A percentile compares a stretch with the other conserved stretches of the same genome.
These are phyloP conservation scores for Fusarium cyanostomum DNA, from an alignment of 2,329 filamentous ascomycete species.

Conservation along the genomic window DNA sequence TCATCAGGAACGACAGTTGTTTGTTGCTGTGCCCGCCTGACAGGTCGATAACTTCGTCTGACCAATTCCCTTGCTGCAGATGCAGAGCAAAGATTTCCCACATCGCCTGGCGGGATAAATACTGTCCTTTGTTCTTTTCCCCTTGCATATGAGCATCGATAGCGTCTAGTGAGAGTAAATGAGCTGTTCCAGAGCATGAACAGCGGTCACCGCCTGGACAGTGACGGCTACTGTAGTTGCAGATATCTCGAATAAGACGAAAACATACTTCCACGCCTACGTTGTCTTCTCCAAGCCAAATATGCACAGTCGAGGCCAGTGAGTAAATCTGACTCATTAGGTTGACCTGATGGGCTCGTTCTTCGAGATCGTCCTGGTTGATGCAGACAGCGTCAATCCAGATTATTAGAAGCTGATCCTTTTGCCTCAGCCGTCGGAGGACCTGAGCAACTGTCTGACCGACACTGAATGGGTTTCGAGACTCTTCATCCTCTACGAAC, in stretches of 20 bases:
- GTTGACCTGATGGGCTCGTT: conserved; percentile 29
- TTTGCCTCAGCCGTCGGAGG: not conserved
- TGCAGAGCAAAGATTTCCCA: conserved; percentile 22
- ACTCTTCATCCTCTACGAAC: fast-evolving
- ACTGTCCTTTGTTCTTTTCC: not conserved
- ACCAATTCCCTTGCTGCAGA: conserved; percentile 7
- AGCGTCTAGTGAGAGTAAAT: not conserved
- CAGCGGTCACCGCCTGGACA: conserved; percentile 12
- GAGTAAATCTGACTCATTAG: conserved; percentile 34
- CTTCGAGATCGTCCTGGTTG: conserved; percentile 31
- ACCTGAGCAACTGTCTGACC: conserved; percentile 19
- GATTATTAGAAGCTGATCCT: not conserved
- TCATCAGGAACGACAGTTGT: conserved; percentile 23
- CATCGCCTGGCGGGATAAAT: conserved; percentile 16
- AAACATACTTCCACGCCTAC: conserved; percentile 7
- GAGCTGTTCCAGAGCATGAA: conserved; percentile 9
- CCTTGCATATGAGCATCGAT: not conserved
- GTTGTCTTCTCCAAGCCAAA: conserved; percentile 29
- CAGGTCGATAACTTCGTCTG: conserved; percentile 21
- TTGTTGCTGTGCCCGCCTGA: conserved; percentile 25
- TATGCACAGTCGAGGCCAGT: not conserved
- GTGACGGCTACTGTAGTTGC: conserved; percentile 8
- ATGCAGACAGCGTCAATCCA: conserved; percentile 40
- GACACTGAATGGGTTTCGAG: conserved; percentile 1
- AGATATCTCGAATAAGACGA: conserved; percentile 20